Evolutionary conservation across 1,139 yeast species (phyloP), one percentile per base, ranked within the genome.

Genomic region (Magnusiomyces fungicola): DNA sequence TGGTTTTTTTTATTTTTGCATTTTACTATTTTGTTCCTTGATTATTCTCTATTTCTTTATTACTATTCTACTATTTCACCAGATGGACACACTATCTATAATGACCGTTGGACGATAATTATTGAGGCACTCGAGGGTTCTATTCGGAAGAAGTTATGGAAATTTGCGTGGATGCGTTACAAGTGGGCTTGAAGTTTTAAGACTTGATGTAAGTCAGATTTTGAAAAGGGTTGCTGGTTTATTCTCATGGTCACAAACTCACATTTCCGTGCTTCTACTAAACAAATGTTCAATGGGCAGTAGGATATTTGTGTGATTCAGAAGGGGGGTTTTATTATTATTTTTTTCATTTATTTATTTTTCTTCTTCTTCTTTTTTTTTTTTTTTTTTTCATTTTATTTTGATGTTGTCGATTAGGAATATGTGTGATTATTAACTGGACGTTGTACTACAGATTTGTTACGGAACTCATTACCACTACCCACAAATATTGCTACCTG

Each of bases 271-370:
- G n/a, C n/a, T n/a, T n/a, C n/a, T n/a, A n/a, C n/a, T n/a, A n/a
- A n/a, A n/a, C n/a, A n/a, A 10, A 19, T 36, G 23, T 36, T 36
- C 40, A 36, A 36, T 36, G 23, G 23, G 38, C 23, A 14, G 23
- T 34, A 34, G 23, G 38, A 19, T 34, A 34, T 34, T 23, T 34
- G 38, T 34, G 38, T 34, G 36, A 18, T 34, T 34, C 38, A 18
- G 23, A 34, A 19, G 23, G 38, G 14, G 7, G 10, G 30, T 7
- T 27, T 27, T 7, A 12, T 27, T 27, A 7, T 27, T 34, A 18
- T 7, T 34, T 14, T 18, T 34, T 14, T 18, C 19, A 18, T 16
- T 34, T 14, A 9, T 34, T 5, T 34, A 18, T 18, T 5, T 34
- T 19, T 18, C 22, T 18, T 34, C 14, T n/a, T 5, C 19, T 34